These are phyloP conservation scores for Epichloe gansuensis DNA, from an alignment of 2,329 filamentous ascomycete species.

Conservation along the genomic window DNA sequence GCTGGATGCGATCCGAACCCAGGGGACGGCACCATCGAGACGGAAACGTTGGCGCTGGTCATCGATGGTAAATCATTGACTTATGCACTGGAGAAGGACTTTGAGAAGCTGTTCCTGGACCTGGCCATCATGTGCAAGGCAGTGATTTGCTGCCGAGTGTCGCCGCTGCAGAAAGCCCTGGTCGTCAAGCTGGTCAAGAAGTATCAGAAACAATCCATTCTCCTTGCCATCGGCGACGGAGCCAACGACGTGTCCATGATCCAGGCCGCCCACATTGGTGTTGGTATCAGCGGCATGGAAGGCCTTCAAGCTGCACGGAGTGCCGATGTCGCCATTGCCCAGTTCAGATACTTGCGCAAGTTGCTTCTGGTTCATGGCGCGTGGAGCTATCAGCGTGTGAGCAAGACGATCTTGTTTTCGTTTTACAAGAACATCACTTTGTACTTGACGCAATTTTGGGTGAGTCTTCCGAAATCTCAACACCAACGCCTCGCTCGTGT, in stretches of 20 bases:
- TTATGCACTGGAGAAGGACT: conserved; percentile 80
- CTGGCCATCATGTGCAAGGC: conserved; percentile 94
- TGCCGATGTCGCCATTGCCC: conserved; percentile 88
- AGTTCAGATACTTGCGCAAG: conserved; percentile 92
- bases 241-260: conserved; percentile 99
- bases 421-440: conserved; percentile 99
- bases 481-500: neutral
- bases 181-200: conserved; percentile 98
- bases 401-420: conserved; percentile 93
- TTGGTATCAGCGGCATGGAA: conserved; percentile 94
- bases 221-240: conserved; percentile 91
- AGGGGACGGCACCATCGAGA: conserved; percentile 63
- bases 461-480: conserved; percentile 32
- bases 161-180: conserved; percentile 88
- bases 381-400: conserved; percentile 95
- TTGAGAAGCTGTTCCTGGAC: conserved; percentile 89
- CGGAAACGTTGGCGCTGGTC: conserved; percentile 78
- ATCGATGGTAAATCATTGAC: conserved; percentile 96
- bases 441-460: conserved; percentile 99
- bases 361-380: conserved; percentile 87
- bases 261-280: conserved; percentile 92
- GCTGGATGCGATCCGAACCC: conserved; percentile 75
- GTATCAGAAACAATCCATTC: conserved; percentile 74
- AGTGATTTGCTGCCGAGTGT: conserved; percentile 97
- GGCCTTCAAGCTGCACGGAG: conserved; percentile 92